Conservation (phyloP, 2,329 filamentous ascomycete genomes). For the Penicillium sp. region DNA sequence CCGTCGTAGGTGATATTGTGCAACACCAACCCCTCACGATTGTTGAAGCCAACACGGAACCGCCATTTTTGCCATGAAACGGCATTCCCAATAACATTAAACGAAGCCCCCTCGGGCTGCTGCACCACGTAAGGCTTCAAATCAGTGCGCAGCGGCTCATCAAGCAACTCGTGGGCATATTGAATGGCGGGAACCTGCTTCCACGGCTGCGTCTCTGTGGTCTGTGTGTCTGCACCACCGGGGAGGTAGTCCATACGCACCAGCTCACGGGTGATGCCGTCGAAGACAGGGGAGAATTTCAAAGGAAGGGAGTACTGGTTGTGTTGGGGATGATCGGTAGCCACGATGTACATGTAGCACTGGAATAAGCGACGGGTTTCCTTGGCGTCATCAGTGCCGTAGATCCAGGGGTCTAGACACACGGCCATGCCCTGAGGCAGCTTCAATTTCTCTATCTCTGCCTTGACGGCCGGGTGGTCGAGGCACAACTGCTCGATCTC, state of each 20-base stretch:
- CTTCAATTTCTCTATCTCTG: slow-evolving; percentile 55
- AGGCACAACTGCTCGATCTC: slow-evolving; percentile 55
- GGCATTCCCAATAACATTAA: slow-evolving; percentile 52
- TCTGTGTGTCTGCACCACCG: slow-evolving; percentile 58
- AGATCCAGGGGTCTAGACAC: slow-evolving; percentile 65
- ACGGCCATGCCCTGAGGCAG: slow-evolving; percentile 54
- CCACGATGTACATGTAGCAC: slow-evolving; percentile 40
- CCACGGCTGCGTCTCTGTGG: slow-evolving; percentile 54
- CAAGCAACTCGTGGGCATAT: slow-evolving; percentile 60
- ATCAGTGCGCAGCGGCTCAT: slow-evolving; percentile 60
- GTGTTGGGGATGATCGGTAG: slow-evolving; percentile 33
- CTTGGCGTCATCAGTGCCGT: slow-evolving; percentile 46
- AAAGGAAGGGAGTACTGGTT: slow-evolving; percentile 37
- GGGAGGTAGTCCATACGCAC: slow-evolving; percentile 66
- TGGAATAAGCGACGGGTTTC: slow-evolving; percentile 39
- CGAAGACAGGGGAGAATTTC: slow-evolving; percentile 46
- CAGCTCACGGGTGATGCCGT: slow-evolving; percentile 57
- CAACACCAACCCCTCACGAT: slow-evolving; percentile 61
- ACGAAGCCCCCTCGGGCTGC: slow-evolving; percentile 62
- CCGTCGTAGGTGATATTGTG: slow-evolving; percentile 62
- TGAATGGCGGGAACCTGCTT: slow-evolving; percentile 50
- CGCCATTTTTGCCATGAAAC: slow-evolving; percentile 64
- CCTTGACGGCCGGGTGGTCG: slow-evolving; percentile 52
- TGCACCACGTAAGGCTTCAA: slow-evolving; percentile 61
- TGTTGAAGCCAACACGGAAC: slow-evolving; percentile 59